phyloP scores from a whole-genome alignment of 225 moss, liverwort and hornwort genomes.

The Polytrichum commune region DNA sequence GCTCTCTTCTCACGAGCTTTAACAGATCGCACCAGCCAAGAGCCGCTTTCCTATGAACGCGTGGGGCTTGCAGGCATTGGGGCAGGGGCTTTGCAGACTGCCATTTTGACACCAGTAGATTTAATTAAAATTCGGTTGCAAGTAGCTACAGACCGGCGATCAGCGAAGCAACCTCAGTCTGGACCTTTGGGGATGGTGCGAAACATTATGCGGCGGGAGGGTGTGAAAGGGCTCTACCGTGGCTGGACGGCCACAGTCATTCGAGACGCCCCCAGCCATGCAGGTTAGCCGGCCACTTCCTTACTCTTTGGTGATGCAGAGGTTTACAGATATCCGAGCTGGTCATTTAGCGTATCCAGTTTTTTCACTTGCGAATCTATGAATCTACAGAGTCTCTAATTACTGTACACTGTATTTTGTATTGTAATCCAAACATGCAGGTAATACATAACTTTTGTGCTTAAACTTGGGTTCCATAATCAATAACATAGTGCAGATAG shows the following conservation, averaged over 20 bases:
- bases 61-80: conserved; percentile 88
- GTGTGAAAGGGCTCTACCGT: conserved; percentile 80
- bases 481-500: too few relatives aligned
- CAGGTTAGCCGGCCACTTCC: conserved; percentile 20
- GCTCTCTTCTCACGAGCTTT: conserved; percentile 74
- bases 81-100: conserved; percentile 84
- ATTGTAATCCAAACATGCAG: too few relatives aligned
- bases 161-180: conserved; percentile 39
- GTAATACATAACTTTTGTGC: too few relatives aligned
- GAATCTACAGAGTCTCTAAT: too few relatives aligned
- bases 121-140: conserved; percentile 96
- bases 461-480: too few relatives aligned
- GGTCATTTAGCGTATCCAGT: too few relatives aligned
- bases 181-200: conserved; percentile 75
- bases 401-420: too few relatives aligned
- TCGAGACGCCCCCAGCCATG: conserved; percentile 94
- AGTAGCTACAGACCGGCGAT: conserved; percentile 58
- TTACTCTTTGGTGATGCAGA: too few relatives aligned
- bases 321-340: too few relatives aligned
- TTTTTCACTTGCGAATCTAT: too few relatives aligned
- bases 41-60: conserved; percentile 56
- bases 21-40: conserved; percentile 40
- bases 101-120: conserved; percentile 88
- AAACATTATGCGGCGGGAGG: conserved; percentile 72
- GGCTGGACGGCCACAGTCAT: conserved; percentile 87